Percentiles rank a stretch among this genome's conserved stretches.
Conservation (phyloP, 2,329 filamentous ascomycete species). For the Akanthomyces dipterigenus region DNA sequence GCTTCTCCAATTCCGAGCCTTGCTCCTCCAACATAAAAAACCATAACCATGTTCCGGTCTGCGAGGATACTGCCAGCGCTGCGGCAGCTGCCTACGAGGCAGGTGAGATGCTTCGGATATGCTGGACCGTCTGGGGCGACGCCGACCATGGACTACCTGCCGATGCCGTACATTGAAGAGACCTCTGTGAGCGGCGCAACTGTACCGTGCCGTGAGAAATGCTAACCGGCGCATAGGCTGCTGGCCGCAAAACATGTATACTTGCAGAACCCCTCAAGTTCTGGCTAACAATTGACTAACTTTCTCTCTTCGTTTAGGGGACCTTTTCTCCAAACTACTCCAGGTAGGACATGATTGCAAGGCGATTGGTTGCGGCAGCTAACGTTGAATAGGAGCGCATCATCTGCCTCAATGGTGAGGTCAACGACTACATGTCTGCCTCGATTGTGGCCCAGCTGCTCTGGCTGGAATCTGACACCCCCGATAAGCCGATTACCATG, state of each 20-base stretch:
- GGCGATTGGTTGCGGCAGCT: neutral
- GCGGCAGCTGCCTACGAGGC: slow-evolving; percentile 26
- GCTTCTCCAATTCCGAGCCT: neutral
- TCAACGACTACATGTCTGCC: slow-evolving; percentile 87
- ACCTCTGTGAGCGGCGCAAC: slow-evolving; percentile 28
- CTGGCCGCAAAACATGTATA: slow-evolving; percentile 72
- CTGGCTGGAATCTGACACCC: slow-evolving; percentile 95
- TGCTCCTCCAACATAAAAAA: neutral
- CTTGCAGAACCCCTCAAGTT: too few relatives aligned
- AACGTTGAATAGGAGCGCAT: slow-evolving; percentile 66
- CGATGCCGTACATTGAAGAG: slow-evolving; percentile 52
- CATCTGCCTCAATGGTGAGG: slow-evolving; percentile 83
- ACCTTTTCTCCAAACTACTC: slow-evolving; percentile 74
- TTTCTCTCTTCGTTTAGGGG: slow-evolving; percentile 43
- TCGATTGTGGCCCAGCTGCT: slow-evolving; percentile 92
- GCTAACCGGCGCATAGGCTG: slow-evolving; percentile 47
- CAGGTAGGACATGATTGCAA: slow-evolving; percentile 44
- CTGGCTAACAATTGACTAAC: neutral
- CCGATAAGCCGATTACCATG: slow-evolving; percentile 89
- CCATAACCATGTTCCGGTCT: slow-evolving; percentile 24
- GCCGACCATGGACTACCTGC: slow-evolving; percentile 36
- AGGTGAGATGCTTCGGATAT: slow-evolving; percentile 38
- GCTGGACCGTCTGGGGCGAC: slow-evolving; percentile 24
- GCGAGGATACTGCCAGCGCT: slow-evolving; percentile 25
- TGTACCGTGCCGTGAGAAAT: neutral